A percentile compares a stretch with the other conserved stretches of the same genome.
Evolutionary conservation across 495 filamentous ascomycete genomes (phyloP).

Genomic region (Cryomyces antarcticus): DNA sequence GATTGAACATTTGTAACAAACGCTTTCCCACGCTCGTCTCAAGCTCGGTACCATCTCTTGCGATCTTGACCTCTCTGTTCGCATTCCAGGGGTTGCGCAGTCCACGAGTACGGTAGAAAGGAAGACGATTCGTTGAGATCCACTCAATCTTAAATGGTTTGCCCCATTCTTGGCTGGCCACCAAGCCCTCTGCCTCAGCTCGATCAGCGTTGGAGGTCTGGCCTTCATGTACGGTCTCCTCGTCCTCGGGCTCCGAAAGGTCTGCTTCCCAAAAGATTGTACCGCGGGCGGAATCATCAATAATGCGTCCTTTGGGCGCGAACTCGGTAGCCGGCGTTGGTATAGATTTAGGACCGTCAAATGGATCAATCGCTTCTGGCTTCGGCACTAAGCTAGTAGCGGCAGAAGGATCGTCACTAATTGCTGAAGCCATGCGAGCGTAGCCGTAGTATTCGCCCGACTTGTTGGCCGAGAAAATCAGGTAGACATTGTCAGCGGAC

Average conservation of each 20-base stretch:
- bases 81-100: constrained; percentile 93
- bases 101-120: constrained; percentile 79
- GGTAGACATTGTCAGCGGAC: constrained; percentile 72
- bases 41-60: constrained; percentile 84
- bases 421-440: constrained; percentile 74
- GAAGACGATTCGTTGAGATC: constrained; percentile 67
- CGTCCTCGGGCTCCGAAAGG: constrained; percentile 17
- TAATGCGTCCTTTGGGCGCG: constrained; percentile 71
- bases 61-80: constrained; percentile 91
- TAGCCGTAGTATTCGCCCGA: constrained; percentile 97
- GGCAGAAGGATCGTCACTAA: constrained; percentile 50
- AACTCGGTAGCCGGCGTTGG: constrained; percentile 60
- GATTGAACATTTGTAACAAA: constrained; percentile 61
- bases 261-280: constrained; percentile 97
- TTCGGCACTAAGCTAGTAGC: constrained; percentile 43
- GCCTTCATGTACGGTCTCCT: constrained; percentile 19
- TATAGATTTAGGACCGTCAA: constrained; percentile 50
- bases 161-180: constrained; percentile 44
- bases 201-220: constrained; percentile 15
- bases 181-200: background rate
- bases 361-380: constrained; percentile 26
- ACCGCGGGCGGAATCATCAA: constrained; percentile 78
- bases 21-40: constrained; percentile 65
- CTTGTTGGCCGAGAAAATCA: constrained; percentile 95
- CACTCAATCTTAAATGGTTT: constrained; percentile 88